Evolutionary conservation across 2,329 filamentous ascomycete species (phyloP).

Genomic region (Ascochyta clinopodiicola): DNA sequence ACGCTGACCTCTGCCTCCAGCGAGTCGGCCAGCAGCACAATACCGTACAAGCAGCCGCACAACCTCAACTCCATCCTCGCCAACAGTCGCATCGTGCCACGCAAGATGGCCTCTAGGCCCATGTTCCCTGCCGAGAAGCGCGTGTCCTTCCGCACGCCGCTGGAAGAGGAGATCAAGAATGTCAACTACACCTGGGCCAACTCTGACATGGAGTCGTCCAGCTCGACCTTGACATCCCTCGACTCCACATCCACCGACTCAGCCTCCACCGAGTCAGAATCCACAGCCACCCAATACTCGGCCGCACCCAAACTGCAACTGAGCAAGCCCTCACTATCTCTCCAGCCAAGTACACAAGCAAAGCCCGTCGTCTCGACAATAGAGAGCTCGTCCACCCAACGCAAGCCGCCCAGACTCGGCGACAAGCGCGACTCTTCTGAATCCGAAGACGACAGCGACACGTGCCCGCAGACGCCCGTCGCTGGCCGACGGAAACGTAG

Average conservation of each 20-base stretch:
- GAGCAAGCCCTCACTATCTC: conserved; percentile 21
- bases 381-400: conserved; percentile 32
- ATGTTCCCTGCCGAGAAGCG: conserved; percentile 64
- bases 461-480: conserved; percentile 60
- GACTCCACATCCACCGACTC: conserved; percentile 20
- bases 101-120: conserved; percentile 51
- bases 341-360: conserved; percentile 22
- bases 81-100: conserved; percentile 51
- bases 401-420: conserved; percentile 38
- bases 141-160: conserved; percentile 62
- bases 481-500: conserved; percentile 61
- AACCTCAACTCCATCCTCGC: conserved; percentile 54
- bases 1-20: conserved; percentile 50
- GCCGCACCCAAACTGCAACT: conserved; percentile 15
- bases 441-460: conserved; percentile 57
- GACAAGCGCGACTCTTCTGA: conserved; percentile 55
- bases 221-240: conserved; percentile 39
- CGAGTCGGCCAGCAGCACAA: conserved; percentile 44
- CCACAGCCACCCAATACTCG: conserved; percentile 23
- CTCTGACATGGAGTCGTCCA: conserved; percentile 59
- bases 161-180: conserved; percentile 66
- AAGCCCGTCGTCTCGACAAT: conserved; percentile 28
- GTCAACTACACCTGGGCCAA: conserved; percentile 62
- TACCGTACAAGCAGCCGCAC: conserved; percentile 56
- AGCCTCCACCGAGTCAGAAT: conserved; percentile 17